A percentile compares a stretch with the other conserved stretches of the same genome.
phyloP scores from a whole-genome alignment of 257 asterid genomes.

The Scutellaria barbata region DNA sequence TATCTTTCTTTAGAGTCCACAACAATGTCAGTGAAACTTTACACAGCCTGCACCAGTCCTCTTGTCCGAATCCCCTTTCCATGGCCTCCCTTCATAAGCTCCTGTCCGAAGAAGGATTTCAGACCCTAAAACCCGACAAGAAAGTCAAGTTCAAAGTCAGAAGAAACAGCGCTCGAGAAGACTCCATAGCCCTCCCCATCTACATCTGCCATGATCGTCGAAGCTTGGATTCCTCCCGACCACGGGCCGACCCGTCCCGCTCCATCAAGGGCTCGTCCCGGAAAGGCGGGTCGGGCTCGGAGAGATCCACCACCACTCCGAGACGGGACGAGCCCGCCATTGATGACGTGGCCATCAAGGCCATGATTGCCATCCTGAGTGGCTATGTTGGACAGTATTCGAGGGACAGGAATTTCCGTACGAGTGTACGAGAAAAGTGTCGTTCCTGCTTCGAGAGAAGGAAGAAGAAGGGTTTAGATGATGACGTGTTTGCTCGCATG shows the following conservation, averaged over 20 bases:
- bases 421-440: conserved; percentile 51
- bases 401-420: conserved; percentile 51
- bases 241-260: conserved; percentile 42
- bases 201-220: conserved; percentile 73
- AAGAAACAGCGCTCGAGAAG: conserved; percentile 30
- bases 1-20: conserved; percentile 29
- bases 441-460: conserved; percentile 46
- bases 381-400: conserved; percentile 62
- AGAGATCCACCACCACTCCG: conserved; percentile 36
- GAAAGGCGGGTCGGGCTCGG: conserved; percentile 43
- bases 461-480: conserved; percentile 33
- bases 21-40: conserved; percentile 48
- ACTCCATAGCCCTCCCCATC: conserved; percentile 58
- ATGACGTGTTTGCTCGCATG: conserved; percentile 44
- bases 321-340: conserved; percentile 60
- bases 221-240: conserved; percentile 49
- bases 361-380: conserved; percentile 64
- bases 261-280: conserved; percentile 44
- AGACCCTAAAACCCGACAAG: conserved; percentile 41
- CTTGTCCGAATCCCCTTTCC: conserved; percentile 36
- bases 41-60: conserved; percentile 24
- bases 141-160: conserved; percentile 60
- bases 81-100: conserved; percentile 80
- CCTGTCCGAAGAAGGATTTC: conserved; percentile 64
- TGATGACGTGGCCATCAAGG: conserved; percentile 67